Conservation (phyloP, 73 alveolate genomes). For the Paramecium pentaurelia region DNA sequence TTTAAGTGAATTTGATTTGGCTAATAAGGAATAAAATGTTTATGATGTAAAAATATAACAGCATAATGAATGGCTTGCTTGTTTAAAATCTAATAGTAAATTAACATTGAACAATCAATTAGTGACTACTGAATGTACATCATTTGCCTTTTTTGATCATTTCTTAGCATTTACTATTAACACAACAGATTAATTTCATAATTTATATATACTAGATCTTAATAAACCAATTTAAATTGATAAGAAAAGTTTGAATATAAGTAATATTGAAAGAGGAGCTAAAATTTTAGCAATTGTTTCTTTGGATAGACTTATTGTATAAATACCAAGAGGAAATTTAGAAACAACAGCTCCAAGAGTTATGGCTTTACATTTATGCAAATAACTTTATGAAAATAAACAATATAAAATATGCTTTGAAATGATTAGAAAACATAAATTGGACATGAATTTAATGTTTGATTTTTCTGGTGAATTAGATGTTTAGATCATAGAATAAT, state of each 20-base stretch:
- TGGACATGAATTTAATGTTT: slow-evolving; percentile 89
- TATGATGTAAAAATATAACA: not conserved
- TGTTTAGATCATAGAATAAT: slow-evolving; percentile 76
- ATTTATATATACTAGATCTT: slow-evolving; percentile 77
- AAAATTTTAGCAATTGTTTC: slow-evolving; percentile 76
- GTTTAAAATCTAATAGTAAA: slow-evolving; percentile 58
- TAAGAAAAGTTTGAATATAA: slow-evolving; percentile 74
- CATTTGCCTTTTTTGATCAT: slow-evolving; percentile 73
- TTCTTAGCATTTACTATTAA: slow-evolving; percentile 82
- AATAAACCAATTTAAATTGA: slow-evolving; percentile 74
- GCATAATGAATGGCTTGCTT: not conserved
- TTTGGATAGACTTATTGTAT: slow-evolving; percentile 73
- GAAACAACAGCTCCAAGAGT: slow-evolving; percentile 91
- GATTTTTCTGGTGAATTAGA: slow-evolving; percentile 91
- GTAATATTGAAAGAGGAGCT: slow-evolving; percentile 95
- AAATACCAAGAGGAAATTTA: slow-evolving; percentile 96
- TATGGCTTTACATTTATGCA: slow-evolving; percentile 78
- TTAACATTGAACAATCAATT: slow-evolving; percentile 79
- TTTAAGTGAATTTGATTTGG: not conserved
- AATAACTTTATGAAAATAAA: slow-evolving; percentile 71
- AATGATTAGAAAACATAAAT: slow-evolving; percentile 86
- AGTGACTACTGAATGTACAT: slow-evolving; percentile 84
- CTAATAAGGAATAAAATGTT: not conserved
- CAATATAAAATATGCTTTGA: slow-evolving; percentile 85
- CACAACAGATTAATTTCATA: slow-evolving; percentile 84